Percentiles rank a stretch among this genome's conserved stretches.
phyloP scores from a whole-genome alignment of 495 filamentous ascomycete species.

The Hypoxylon fragiforme region DNA sequence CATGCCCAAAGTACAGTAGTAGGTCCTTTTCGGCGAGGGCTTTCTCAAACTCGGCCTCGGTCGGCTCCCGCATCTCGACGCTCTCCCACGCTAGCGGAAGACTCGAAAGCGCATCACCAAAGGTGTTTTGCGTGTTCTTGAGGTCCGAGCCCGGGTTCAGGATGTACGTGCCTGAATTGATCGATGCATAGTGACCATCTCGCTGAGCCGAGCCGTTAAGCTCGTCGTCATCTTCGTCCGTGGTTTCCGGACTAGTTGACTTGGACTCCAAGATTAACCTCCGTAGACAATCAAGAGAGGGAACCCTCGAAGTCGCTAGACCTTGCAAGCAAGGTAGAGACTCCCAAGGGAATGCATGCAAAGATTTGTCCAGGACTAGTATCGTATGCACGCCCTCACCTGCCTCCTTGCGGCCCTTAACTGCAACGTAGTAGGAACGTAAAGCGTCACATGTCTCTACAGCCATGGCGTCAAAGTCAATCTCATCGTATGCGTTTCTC shows the following conservation, averaged over 20 bases:
- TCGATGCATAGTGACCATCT: constrained; percentile 59
- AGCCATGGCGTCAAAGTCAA: constrained; percentile 90
- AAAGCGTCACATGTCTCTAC: constrained; percentile 83
- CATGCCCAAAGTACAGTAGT: constrained; percentile 93
- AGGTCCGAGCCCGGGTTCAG: constrained; percentile 88
- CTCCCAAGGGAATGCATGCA: constrained; percentile 95
- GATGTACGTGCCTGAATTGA: constrained; percentile 72
- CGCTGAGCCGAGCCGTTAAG: constrained; percentile 2
- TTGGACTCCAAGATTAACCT: constrained; percentile 46
- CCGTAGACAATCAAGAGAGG: constrained; percentile 78
- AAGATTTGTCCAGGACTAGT: constrained; percentile 85
- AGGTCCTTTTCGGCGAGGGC: constrained; percentile 64
- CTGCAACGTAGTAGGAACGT: constrained; percentile 70
- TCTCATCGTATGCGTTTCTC: constrained; percentile 94
- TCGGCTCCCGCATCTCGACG: constrained; percentile 68
- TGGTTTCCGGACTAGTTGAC: not conserved
- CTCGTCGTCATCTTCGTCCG: constrained; percentile 13
- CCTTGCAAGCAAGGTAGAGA: constrained; percentile 82
- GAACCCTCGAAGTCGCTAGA: constrained; percentile 80
- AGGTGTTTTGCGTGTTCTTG: constrained; percentile 72
- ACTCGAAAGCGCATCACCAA: constrained; percentile 61
- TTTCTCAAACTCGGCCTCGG: constrained; percentile 72
- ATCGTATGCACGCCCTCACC: constrained; percentile 72
- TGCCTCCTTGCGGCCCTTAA: constrained; percentile 35
- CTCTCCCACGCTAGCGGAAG: constrained; percentile 62